Evolutionary conservation across 352 stramenopile species (phyloP).

Genomic region (Phytopythium chamaehyphon): DNA sequence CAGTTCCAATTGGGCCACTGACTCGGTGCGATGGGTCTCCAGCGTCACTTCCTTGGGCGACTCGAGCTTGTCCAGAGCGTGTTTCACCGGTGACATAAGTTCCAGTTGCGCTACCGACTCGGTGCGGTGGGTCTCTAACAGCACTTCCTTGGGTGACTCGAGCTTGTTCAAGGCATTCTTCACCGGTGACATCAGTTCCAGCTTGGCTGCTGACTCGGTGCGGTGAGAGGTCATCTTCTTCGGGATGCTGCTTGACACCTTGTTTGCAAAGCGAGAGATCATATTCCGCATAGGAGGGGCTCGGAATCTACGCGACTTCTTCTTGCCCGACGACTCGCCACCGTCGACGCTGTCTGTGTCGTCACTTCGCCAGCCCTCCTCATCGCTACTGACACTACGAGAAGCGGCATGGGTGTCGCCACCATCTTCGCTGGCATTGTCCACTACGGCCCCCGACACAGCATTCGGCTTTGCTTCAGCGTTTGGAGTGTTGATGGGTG

Average conservation of each 20-base stretch:
- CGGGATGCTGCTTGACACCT: slow-evolving; percentile 18
- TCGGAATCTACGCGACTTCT: slow-evolving; percentile 11
- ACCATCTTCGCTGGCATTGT: background rate
- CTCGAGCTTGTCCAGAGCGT: slow-evolving; percentile 20
- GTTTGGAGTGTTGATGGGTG: background rate
- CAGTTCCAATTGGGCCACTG: slow-evolving; percentile 18
- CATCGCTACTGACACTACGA: slow-evolving; percentile 2
- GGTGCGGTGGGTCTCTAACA: slow-evolving; percentile 12
- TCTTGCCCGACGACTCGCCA: slow-evolving; percentile 5
- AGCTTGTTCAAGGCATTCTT: slow-evolving; percentile 13
- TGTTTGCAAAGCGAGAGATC: slow-evolving; percentile 32
- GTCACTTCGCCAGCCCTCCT: slow-evolving; percentile 6
- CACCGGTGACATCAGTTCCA: slow-evolving; percentile 21
- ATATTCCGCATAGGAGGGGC: slow-evolving; percentile 12
- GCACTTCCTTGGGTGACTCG: slow-evolving; percentile 20
- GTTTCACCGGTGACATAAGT: slow-evolving; percentile 15
- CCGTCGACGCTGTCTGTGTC: slow-evolving; percentile 5
- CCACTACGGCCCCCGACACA: background rate
- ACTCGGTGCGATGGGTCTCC: slow-evolving; percentile 19
- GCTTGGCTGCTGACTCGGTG: slow-evolving; percentile 20
- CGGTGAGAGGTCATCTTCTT: slow-evolving; percentile 10
- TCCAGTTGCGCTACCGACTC: slow-evolving; percentile 24
- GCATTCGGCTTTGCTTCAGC: background rate
- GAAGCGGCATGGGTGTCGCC: too few species aligned
- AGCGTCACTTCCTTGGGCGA: slow-evolving; percentile 11